A percentile compares a stretch with the other conserved stretches of the same genome.
Conservation (phyloP, 208 protist genomes). For the Acanthamoeba lenticulata region DNA sequence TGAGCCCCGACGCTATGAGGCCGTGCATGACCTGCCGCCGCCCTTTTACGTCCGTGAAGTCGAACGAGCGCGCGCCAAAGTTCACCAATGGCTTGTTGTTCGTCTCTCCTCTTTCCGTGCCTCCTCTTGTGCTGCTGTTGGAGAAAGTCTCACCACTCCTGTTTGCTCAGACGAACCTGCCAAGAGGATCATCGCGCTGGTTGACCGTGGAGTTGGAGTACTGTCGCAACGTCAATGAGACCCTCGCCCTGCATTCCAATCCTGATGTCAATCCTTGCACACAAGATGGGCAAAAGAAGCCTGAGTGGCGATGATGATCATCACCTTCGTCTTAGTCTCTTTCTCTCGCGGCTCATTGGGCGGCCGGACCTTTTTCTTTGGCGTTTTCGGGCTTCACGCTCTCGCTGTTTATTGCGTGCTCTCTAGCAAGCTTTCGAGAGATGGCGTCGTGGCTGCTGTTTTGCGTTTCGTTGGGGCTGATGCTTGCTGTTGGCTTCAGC, state of each 20-base stretch:
- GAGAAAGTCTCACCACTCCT: neutral
- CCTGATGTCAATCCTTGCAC: neutral
- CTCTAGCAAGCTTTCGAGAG: too few species aligned
- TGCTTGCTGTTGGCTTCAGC: neutral
- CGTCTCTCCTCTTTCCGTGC: neutral
- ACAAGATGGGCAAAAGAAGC: neutral
- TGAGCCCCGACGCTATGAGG: neutral
- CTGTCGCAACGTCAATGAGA: neutral
- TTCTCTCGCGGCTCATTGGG: too few species aligned
- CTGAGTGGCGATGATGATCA: neutral
- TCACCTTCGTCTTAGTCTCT: too few species aligned
- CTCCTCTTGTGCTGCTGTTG: too few species aligned
- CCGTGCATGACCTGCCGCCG: neutral
- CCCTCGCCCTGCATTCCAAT: neutral
- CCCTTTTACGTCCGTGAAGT: constrained; percentile 24
- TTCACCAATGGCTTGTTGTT: neutral
- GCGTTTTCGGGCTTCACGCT: too few species aligned
- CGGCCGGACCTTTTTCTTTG: neutral
- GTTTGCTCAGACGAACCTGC: neutral
- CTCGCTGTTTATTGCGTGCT: too few species aligned
- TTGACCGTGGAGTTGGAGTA: constrained; percentile 9
- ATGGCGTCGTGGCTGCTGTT: neutral
- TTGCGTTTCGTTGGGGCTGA: neutral
- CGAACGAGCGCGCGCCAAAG: neutral
- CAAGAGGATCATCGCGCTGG: neutral